Percentiles rank a stretch among this genome's conserved stretches.
Evolutionary conservation across 225 moss, liverwort and hornwort genomes (phyloP).

Genomic region (Antitrichia curtipendula): DNA sequence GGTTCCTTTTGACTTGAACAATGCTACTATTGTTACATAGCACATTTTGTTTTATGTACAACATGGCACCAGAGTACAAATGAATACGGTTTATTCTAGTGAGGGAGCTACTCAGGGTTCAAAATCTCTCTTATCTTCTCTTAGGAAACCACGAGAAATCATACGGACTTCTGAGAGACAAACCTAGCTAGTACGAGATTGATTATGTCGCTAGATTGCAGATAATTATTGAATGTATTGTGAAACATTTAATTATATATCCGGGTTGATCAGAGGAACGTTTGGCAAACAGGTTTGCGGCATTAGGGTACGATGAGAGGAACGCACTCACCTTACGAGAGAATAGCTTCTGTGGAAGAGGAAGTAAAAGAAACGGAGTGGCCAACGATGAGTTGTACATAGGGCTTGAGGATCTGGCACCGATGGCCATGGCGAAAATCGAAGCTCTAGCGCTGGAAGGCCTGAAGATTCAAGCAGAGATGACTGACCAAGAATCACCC

Average conservation of each 20-base stretch:
- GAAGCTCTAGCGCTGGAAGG: slow-evolving; percentile 79
- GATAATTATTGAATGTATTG: neutral
- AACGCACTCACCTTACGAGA: neutral
- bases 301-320: neutral
- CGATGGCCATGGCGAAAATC: slow-evolving; percentile 74
- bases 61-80: neutral
- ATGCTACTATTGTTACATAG: neutral
- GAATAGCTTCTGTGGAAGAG: neutral
- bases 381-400: slow-evolving; percentile 22
- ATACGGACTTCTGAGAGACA: neutral
- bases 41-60: neutral
- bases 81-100: neutral
- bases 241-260: neutral
- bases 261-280: neutral
- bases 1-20: neutral
- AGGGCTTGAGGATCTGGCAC: slow-evolving; percentile 57
- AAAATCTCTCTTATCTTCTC: neutral
- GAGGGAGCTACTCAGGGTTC: neutral
- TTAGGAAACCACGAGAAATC: too few relatives aligned
- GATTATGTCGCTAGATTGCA: neutral
- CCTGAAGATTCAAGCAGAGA: slow-evolving; percentile 65
- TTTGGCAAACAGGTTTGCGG: neutral
- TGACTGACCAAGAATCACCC: slow-evolving; percentile 54
- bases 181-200: neutral
- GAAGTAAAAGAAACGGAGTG: neutral